phyloP scores from a whole-genome alignment of 805 yeast species.

The Candida fluviatilis region DNA sequence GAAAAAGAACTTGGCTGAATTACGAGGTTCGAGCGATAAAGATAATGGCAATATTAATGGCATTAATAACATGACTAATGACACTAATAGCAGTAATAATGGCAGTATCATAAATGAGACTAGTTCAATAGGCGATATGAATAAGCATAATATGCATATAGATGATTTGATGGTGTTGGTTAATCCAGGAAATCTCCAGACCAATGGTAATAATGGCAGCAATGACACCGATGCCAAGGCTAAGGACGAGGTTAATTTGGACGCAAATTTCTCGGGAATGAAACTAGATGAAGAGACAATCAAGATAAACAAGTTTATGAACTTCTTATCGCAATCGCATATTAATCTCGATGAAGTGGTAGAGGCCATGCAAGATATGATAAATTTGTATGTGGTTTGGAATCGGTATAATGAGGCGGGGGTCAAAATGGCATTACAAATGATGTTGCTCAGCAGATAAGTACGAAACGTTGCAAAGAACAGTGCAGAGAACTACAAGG shows the following conservation, averaged over 20 bases:
- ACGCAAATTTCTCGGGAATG: constrained; percentile 20
- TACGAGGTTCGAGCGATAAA: constrained; percentile 7
- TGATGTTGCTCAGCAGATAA: constrained; percentile 30
- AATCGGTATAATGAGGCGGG: constrained; percentile 71
- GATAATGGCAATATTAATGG: constrained; percentile 5
- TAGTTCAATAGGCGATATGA: background rate
- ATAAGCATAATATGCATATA: constrained; percentile 22
- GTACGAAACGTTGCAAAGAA: no score
- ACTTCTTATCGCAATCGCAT: constrained; percentile 70
- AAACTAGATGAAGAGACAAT: constrained; percentile 34
- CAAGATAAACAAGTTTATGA: constrained; percentile 53
- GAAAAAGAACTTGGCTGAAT: constrained; percentile 31
- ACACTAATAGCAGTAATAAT: background rate
- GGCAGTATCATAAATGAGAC: background rate
- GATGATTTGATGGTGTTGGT: constrained; percentile 32
- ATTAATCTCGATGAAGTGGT: constrained; percentile 73
- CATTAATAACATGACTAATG: constrained; percentile 7
- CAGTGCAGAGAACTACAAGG: no score
- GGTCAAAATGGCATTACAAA: constrained; percentile 47
- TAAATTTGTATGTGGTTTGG: constrained; percentile 82
- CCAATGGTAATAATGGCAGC: constrained; percentile 5
- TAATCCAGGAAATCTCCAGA: background rate
- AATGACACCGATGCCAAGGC: background rate
- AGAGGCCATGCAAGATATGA: constrained; percentile 79
- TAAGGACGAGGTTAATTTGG: constrained; percentile 1